Evolutionary conservation across 805 yeast genomes (phyloP).

Genomic region (Candida chilensis): DNA sequence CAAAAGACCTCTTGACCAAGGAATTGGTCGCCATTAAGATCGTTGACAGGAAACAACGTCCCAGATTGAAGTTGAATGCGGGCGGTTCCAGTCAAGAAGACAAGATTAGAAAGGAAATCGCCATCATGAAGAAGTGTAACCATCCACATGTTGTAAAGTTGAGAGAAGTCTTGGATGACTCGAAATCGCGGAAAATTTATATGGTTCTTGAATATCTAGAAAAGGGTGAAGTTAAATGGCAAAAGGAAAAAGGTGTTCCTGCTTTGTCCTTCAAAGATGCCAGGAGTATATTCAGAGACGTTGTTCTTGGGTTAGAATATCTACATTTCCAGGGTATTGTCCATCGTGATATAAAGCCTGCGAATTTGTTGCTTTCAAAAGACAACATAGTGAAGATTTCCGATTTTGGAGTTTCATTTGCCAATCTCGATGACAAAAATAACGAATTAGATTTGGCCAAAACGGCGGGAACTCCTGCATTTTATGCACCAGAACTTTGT

Average conservation of each 20-base stretch:
- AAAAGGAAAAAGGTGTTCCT: slow-evolving; percentile 36
- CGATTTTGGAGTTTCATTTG: slow-evolving; percentile 95
- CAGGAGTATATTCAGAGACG: slow-evolving; percentile 71
- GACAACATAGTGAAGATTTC: slow-evolving; percentile 79
- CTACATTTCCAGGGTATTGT: slow-evolving; percentile 84
- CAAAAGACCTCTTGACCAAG: slow-evolving; percentile 55
- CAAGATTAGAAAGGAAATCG: slow-evolving; percentile 68
- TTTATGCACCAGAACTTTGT: slow-evolving; percentile 91
- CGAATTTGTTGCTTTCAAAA: slow-evolving; percentile 66
- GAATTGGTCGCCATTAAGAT: slow-evolving; percentile 88
- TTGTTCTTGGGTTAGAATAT: slow-evolving; percentile 81
- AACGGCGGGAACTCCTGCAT: slow-evolving; percentile 97
- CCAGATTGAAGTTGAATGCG: too few species aligned
- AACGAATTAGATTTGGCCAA: slow-evolving; percentile 79
- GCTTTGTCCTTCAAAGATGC: slow-evolving; percentile 58
- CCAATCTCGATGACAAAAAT: slow-evolving; percentile 38
- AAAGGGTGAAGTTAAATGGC: slow-evolving; percentile 90
- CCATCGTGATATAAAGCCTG: slow-evolving; percentile 95
- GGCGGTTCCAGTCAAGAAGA: too few species aligned
- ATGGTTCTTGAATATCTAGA: slow-evolving; percentile 85
- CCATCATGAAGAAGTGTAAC: slow-evolving; percentile 84
- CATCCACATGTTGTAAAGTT: slow-evolving; percentile 91
- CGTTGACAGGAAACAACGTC: slow-evolving; percentile 65
- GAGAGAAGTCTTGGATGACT: slow-evolving; percentile 83
- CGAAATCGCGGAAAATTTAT: slow-evolving; percentile 74